These are phyloP conservation scores for Blastobotrys petasosporus DNA, from an alignment of 1,139 yeast genomes.

Conservation along the genomic window DNA sequence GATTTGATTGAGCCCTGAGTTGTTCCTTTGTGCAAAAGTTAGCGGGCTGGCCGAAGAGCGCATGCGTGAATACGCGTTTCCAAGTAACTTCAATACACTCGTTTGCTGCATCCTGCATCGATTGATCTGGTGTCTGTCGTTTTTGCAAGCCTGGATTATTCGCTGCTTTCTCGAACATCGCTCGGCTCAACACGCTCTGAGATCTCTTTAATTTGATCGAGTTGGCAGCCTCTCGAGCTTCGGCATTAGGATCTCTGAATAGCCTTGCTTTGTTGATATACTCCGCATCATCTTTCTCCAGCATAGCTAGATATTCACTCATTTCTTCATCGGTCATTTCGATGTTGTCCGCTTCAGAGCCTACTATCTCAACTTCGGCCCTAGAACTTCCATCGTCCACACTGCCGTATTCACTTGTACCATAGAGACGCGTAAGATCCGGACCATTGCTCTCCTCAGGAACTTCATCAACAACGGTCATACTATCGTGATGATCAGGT, in stretches of 20 bases:
- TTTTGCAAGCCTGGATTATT: no score
- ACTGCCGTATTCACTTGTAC: no score
- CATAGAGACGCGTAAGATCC: no score
- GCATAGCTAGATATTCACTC: neutral
- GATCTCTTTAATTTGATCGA: no score
- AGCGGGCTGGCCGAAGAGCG: constrained; percentile 22
- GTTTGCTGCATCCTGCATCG: constrained; percentile 1
- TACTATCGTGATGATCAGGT: no score
- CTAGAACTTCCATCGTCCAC: no score
- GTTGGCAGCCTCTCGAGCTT: no score
- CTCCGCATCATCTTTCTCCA: neutral
- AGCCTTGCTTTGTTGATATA: neutral
- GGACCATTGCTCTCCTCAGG: no score
- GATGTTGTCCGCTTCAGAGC: neutral
- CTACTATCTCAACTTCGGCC: no score
- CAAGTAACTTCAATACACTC: constrained; percentile 25
- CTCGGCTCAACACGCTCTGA: no score
- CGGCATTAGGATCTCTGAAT: neutral
- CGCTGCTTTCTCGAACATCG: no score
- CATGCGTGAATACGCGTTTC: constrained; percentile 24
- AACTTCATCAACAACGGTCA: no score
- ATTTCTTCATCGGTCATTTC: neutral
- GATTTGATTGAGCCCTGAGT: neutral
- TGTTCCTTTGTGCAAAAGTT: constrained; percentile 19
- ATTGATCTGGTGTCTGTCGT: neutral